Conservation (phyloP, 2,329 filamentous ascomycete genomes). For the Diaporthe vaccinii region DNA sequence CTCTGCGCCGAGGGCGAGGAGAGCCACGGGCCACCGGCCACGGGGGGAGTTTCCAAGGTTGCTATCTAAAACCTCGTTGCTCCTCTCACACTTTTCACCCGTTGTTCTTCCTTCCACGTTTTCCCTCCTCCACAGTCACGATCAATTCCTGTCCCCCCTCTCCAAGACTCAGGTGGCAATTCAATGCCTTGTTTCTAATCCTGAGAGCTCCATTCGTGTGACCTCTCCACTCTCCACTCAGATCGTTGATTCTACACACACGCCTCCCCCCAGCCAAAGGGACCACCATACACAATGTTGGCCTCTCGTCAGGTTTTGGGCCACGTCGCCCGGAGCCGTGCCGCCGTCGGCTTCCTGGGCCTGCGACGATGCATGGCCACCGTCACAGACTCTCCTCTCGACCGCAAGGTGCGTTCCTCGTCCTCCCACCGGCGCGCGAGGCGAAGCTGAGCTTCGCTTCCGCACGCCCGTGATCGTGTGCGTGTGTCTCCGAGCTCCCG, state of each 20-base stretch:
- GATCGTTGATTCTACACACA: constrained; percentile 29
- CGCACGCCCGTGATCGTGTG: background rate
- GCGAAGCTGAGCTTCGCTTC: constrained; percentile 4
- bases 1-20: constrained; percentile 37
- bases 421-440: background rate
- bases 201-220: constrained; percentile 46
- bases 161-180: constrained; percentile 32
- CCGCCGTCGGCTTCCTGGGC: constrained; percentile 69
- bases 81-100: constrained; percentile 38
- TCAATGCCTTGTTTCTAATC: constrained; percentile 38
- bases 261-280: constrained; percentile 33
- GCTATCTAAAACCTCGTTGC: constrained; percentile 41
- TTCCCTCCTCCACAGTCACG: constrained; percentile 27
- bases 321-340: constrained; percentile 72
- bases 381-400: constrained; percentile 86
- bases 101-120: constrained; percentile 16
- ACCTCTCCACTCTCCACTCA: constrained; percentile 41
- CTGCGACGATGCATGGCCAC: constrained; percentile 83
- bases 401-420: constrained; percentile 79
- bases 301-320: constrained; percentile 79
- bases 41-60: constrained; percentile 25
- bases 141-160: constrained; percentile 21
- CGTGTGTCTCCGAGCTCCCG: constrained; percentile 5
- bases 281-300: constrained; percentile 69
- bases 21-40: constrained; percentile 36